Base-by-base conservation (phyloP, 371 early-diverging fungal genomes). In the Mortierella sp. region DNA sequence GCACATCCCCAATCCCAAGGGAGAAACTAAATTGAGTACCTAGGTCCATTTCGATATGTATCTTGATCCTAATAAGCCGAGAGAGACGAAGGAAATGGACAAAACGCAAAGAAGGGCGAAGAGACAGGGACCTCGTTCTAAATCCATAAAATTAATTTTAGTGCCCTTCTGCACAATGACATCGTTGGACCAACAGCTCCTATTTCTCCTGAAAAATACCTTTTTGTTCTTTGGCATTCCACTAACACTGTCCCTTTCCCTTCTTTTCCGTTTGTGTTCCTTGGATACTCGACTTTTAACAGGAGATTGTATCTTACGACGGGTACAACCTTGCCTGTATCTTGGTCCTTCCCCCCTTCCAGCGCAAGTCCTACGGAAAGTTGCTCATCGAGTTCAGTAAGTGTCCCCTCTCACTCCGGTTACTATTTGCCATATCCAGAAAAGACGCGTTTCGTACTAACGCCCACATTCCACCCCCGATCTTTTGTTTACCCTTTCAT, bases 261-360 rank as follows among this genome's bases (percentile, higher is more conserved):
- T 24, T 9, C 22, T 31, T 31, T 11, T 24, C 16, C 22, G n/a
- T n/a, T n/a, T n/a, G n/a, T n/a, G n/a, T n/a, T 19, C 58, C 34
- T 3, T 58, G 31, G 19, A 48, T n/a, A 50, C 34, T 22, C 41
- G 39, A 52, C 58, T 65, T 43, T 53, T 55, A 43, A 39, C 73
- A 91, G 90, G 94, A 94, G 74, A 94, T 94, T 73, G 73, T 88
- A 3, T 93, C 95, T 8, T 88, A 94, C 73, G 94, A 94, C 66
- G 91, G 92, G 47, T 96, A 95, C 85, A 97, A 97, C 68, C 79
- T 97, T 24, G 96, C 97, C 1, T 97, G 97, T 85, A 94, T 97
- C 41, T 83, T 97, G 82, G 91, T 93, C 26, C 87, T 97, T 5
- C 97, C 97, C 22, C 92, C 92, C n/a, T 92, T 95, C 76, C 96